Base-by-base conservation (phyloP, 1,284 basidiomycete genomes). In the Ceratobasidium sp. region DNA sequence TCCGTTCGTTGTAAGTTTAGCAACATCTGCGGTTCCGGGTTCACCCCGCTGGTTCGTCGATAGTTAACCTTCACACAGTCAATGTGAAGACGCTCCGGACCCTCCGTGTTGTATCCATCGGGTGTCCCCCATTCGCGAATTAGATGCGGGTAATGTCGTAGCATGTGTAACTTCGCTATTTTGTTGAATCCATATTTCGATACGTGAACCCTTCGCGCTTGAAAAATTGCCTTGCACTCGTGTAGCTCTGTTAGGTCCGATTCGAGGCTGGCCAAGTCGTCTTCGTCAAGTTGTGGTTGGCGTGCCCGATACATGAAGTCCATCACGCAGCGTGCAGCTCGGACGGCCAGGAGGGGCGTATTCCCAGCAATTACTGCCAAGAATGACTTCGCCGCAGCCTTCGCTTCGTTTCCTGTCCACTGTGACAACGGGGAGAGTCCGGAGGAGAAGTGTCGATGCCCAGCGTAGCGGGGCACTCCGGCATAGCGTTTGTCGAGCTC, bases 281-380 rank as follows among this genome's bases (percentile, higher is more conserved):
- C 52, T 14, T 61, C 57, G 23, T 50, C 35, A 18, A 62, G 26
- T 13, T 41, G 38, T 8, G 62, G 54, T 32, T 41, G 59, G 47
- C 74, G 74, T 4, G 64, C 52, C 2, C 23, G 43, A 55, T 46
- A 81, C 11, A 83, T 75, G 73, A 83, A 84, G 71, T 84, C 81
- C 0, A 84, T 78, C 0, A 83, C 11, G 1, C 77, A 76, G 0
- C 75, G 61, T 1, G 75, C 76, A 9, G 76, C 77, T 7, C 35
- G 28, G 1, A 79, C 54, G 16, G 76, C 75, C 9, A 62, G 23
- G 0, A 38, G 16, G 0, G 28, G 28, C 7, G 30, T 58, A 16
- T 58, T 30, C n/a, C 55, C 55, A 2, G 55, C 55, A 38, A 58
- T 41, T 2, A 58, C 5, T 8, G 55, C 26, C 7, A 73, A 1